Percentiles rank a stretch among this genome's conserved stretches.
These are phyloP conservation scores for Chlorella sp. DNA, from an alignment of 139 green algal species.

Conservation along the genomic window DNA sequence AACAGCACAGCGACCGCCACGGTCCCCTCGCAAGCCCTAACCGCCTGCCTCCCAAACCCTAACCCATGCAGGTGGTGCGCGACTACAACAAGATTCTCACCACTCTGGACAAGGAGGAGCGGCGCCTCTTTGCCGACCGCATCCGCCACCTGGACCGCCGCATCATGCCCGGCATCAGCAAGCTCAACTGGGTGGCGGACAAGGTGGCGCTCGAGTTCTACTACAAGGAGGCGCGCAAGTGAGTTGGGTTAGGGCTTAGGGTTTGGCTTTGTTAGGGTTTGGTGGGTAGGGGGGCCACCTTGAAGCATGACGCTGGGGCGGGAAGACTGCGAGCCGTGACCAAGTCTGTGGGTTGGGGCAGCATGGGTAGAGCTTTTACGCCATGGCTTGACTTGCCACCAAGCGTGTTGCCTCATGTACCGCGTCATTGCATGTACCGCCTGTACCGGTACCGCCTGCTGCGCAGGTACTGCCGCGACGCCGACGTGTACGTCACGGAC, in stretches of 20 bases:
- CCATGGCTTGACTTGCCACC: too few relatives aligned
- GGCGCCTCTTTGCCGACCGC: conserved; percentile 75
- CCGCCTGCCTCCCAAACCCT: neutral
- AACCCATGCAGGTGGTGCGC: conserved; percentile 18
- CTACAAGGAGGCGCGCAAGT: conserved; percentile 61
- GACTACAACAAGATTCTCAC: conserved; percentile 72
- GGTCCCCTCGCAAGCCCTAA: neutral
- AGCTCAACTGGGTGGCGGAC: conserved; percentile 67
- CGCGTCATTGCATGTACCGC: too few relatives aligned
- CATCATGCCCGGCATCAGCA: conserved; percentile 75
- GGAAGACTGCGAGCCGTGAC: too few relatives aligned
- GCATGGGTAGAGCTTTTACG: too few relatives aligned
- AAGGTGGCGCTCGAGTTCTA: conserved; percentile 74
- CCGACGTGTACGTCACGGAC: conserved; percentile 54
- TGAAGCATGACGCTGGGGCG: too few relatives aligned
- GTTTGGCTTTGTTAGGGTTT: too few relatives aligned
- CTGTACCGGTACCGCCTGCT: too few relatives aligned
- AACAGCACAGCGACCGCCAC: too few relatives aligned
- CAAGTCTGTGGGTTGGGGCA: too few relatives aligned
- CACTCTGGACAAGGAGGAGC: conserved; percentile 64
- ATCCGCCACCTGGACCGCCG: conserved; percentile 78
- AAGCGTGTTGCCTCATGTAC: too few relatives aligned
- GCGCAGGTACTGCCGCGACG: conserved; percentile 68
- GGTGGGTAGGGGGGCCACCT: too few relatives aligned
- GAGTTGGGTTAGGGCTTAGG: too few relatives aligned